Evolutionary conservation across 306 rosid genomes (phyloP), one percentile per base, ranked within the genome.

Genomic region (Castanea crenata): DNA sequence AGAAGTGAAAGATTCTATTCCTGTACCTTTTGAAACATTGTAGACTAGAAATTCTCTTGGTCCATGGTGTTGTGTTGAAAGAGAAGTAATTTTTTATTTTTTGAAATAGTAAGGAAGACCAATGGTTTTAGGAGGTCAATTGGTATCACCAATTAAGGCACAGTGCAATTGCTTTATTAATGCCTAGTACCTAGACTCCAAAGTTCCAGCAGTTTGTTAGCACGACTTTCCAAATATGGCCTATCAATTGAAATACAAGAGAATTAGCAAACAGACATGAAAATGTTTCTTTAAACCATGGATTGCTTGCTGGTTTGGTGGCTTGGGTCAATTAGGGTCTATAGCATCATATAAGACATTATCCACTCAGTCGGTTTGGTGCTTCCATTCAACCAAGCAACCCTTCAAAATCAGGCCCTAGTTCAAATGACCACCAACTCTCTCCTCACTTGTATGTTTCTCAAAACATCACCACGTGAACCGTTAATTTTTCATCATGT

Each of bases 301-400:
- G 11, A 19, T 29, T 63, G 69, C 41, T 63, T 63, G 69, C 41
- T 63, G 41, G 41, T 29, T 29, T 27, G 69, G 69, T 63, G 69
- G 7, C 18, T 27, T 27, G 38, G 20, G 38, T 29, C 16, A 27
- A 63, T 27, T 27, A 27, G 69, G 69, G 69, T 63, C 44, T 15
- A 29, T 63, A 0, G 44, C 68, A 67, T 67, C 12, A 55, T 44
- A 51, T 41, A 74, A 56, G 44, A 55, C 55, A 54, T 7, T 54
- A 65, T 63, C 41, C 18, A 20, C n/a, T 55, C n/a, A 2, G 59
- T 54, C 31, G 7, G 21, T 27, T 74, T 16, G 46, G 19, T 71
- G 85, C 69, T 77, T 62, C 80, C 76, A 31, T 69, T 49, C 80
- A 32, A 76, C 80, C 80, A 58, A 70, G 68, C 80, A 76, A 67